A percentile compares a stretch with the other conserved stretches of the same genome.
Evolutionary conservation across 208 protist genomes (phyloP).

Genomic region (Crithidia expoeki): DNA sequence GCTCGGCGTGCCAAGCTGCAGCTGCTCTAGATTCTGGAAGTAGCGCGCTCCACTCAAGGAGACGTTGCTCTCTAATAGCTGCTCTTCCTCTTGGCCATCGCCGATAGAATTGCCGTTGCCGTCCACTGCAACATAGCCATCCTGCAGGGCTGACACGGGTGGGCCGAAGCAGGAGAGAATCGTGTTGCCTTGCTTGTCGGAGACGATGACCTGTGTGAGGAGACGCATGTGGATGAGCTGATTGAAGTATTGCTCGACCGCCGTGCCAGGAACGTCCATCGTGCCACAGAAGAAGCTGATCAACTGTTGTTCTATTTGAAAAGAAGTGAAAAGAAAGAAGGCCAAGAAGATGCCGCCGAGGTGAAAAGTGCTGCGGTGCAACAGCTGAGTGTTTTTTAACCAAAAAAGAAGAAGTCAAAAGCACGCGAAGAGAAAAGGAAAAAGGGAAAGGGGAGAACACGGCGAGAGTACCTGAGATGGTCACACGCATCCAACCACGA

Average conservation of each 20-base stretch:
- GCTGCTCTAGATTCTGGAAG: conserved; percentile 84
- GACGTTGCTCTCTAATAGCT: conserved; percentile 80
- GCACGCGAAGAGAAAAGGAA: too few species aligned
- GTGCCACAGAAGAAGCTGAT: neutral
- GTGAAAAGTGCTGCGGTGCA: too few species aligned
- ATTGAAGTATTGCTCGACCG: conserved; percentile 89
- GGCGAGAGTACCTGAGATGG: too few species aligned
- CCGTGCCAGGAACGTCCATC: conserved; percentile 64
- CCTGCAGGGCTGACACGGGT: neutral
- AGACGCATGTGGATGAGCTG: conserved; percentile 84
- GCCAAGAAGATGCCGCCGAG: too few species aligned
- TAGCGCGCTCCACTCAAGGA: conserved; percentile 74
- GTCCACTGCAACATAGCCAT: conserved; percentile 15
- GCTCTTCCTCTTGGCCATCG: conserved; percentile 36
- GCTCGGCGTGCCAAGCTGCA: conserved; percentile 59
- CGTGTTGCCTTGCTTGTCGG: conserved; percentile 80
- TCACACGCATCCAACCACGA: too few species aligned
- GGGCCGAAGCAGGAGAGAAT: conserved; percentile 76
- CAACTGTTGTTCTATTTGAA: neutral
- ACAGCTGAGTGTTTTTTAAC: too few species aligned
- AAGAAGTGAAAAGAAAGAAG: neutral
- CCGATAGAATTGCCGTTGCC: conserved; percentile 11
- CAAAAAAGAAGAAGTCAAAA: too few species aligned
- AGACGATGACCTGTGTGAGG: conserved; percentile 78
- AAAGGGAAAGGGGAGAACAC: too few species aligned